Percentiles rank a stretch among this genome's conserved stretches.
phyloP scores from a whole-genome alignment of 2,329 filamentous ascomycete genomes.

The Myotisia sp. region DNA sequence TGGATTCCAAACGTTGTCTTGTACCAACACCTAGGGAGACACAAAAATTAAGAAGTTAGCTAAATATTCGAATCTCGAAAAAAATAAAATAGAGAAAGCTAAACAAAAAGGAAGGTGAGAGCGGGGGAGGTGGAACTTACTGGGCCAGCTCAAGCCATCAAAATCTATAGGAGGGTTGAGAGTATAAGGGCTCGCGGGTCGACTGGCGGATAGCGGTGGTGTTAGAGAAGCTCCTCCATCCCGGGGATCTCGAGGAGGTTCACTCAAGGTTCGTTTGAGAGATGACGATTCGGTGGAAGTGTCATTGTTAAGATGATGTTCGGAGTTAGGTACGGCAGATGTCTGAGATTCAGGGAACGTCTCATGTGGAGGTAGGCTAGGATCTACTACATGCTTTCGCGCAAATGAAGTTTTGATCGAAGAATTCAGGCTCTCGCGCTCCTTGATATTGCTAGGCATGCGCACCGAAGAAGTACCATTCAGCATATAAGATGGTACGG shows the following conservation, averaged over 20 bases:
- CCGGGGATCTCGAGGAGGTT: conserved; percentile 39
- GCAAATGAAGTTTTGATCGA: conserved; percentile 46
- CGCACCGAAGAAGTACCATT: conserved; percentile 43
- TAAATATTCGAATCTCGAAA: too few relatives aligned
- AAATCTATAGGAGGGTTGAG: conserved; percentile 38
- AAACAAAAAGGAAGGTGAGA: not conserved
- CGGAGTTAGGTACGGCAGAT: not conserved
- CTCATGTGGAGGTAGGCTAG: conserved; percentile 15
- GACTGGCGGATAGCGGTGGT: conserved; percentile 38
- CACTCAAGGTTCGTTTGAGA: conserved; percentile 27
- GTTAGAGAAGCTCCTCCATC: conserved; percentile 39
- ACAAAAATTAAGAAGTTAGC: conserved; percentile 11
- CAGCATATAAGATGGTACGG: conserved; percentile 42
- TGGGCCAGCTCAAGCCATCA: conserved; percentile 39
- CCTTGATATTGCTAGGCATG: conserved; percentile 35
- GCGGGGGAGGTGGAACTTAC: conserved; percentile 23
- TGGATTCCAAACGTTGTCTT: conserved; percentile 40
- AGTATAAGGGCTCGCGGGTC: conserved; percentile 37
- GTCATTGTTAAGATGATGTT: conserved; percentile 5
- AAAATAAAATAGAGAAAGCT: conserved; percentile 1
- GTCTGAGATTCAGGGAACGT: not conserved
- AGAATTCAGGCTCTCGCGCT: conserved; percentile 43
- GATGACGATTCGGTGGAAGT: conserved; percentile 5
- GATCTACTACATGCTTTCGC: conserved; percentile 13
- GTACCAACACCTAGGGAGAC: conserved; percentile 31